A percentile compares a stretch with the other conserved stretches of the same genome.
Conservation (phyloP, 768 basidiomycete species). For the Naematelia encephala region DNA sequence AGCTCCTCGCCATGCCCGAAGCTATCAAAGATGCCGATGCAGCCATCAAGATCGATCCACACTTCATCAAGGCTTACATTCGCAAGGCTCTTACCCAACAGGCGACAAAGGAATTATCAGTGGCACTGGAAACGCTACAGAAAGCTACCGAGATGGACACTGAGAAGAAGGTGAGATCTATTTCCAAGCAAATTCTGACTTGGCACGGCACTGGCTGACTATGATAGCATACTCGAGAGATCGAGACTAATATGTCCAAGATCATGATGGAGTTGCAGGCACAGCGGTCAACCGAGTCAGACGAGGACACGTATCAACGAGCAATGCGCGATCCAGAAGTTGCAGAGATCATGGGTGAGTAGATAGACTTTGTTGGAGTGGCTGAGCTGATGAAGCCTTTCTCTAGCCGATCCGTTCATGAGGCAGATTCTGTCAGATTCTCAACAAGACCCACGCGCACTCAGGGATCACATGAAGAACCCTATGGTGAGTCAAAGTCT, state of each 20-base stretch:
- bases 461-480: slow-evolving; percentile 97
- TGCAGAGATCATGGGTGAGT: slow-evolving; percentile 51
- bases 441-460: slow-evolving; percentile 77
- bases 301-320: slow-evolving; percentile 85
- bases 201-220: background rate
- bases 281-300: slow-evolving; percentile 77
- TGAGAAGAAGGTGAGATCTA: slow-evolving; percentile 59
- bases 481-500: slow-evolving; percentile 36
- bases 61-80: slow-evolving; percentile 92
- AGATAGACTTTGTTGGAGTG: background rate
- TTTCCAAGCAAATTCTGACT: background rate
- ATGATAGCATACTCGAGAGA: slow-evolving; percentile 77
- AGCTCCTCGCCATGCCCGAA: slow-evolving; percentile 87
- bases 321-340: slow-evolving; percentile 98
- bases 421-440: slow-evolving; percentile 89
- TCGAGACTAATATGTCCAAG: slow-evolving; percentile 74
- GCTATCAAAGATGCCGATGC: slow-evolving; percentile 93
- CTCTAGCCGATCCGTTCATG: slow-evolving; percentile 73
- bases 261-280: slow-evolving; percentile 71
- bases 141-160: slow-evolving; percentile 72
- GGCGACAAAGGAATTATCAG: slow-evolving; percentile 86
- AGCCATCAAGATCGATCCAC: slow-evolving; percentile 85
- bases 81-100: slow-evolving; percentile 82
- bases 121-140: slow-evolving; percentile 79
- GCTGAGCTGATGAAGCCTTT: background rate